Evolutionary conservation across 139 green algal species (phyloP), one percentile per base, ranked within the genome.

Genomic region (Zygnema cylindricum): DNA sequence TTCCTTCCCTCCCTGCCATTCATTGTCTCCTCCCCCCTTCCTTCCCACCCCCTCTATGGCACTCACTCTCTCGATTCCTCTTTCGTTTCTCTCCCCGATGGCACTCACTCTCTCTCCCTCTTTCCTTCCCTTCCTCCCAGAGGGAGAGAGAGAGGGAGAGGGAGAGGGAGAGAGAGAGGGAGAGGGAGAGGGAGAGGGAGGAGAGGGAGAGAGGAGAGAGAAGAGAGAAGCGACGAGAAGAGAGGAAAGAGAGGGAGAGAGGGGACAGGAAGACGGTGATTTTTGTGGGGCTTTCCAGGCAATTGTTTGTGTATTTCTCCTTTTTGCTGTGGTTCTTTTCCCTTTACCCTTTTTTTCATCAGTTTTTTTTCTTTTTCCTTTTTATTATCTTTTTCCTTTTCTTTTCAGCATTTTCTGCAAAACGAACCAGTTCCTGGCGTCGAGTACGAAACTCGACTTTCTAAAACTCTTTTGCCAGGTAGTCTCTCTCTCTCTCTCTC

Each of bases 81-180:
- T 71, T 55, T 89, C 87, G 84, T 75, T 89, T 89, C 84, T 89
- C 84, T 33, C 33, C 87, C 69, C 69, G 40, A 41, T 87, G 41
- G 41, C 55, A 71, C 43, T 89, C 69, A 32, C 86, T 88, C 30
- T 89, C 84, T 36, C 30, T 30, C 30, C 87, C 69, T 32, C 69
- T 41, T 16, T 42, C 30, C 49, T 55, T 30, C 41, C 86, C 69
- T 35, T 89, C 87, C 1, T 88, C 2, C 25, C 87, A 43, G 0
- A 69, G 40, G n/a, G 81, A 39, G 69, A 55, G 40, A 30, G 57
- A 7, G 81, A 82, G 38, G 71, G 39, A 79, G 71, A 16, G 41
- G 11, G 71, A 11, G 71, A 79, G 39, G 39, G 71, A 79, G 38
- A 16, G 41, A 43, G 41, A 49, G 41, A 25, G 71, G 71, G 41